Conservation (phyloP, 257 asterid species). For the Cruciata laevipes region DNA sequence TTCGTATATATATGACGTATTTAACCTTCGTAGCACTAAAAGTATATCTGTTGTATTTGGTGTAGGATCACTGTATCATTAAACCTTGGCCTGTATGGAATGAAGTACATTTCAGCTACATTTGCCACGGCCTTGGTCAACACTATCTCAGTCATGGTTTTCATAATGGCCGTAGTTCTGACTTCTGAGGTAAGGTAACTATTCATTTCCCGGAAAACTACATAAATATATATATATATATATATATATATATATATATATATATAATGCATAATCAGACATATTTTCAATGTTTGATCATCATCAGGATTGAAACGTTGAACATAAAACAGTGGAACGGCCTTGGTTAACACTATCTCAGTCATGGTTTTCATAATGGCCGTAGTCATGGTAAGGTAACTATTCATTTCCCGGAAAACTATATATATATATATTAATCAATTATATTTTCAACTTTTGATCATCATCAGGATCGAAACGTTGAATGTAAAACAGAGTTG, state of each 20-base stretch:
- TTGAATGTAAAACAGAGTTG: conserved; percentile 33
- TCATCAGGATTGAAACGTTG: too few species aligned
- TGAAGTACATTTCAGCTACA: conserved; percentile 45
- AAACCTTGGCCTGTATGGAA: conserved; percentile 30
- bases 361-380: conserved; percentile 49
- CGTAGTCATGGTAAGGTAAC: conserved; percentile 42
- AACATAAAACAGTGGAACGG: too few species aligned
- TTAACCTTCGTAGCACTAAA: too few species aligned
- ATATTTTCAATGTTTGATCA: too few species aligned
- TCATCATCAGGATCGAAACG: conserved; percentile 37
- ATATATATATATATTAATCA: too few species aligned
- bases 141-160: conserved; percentile 44
- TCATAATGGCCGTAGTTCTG: conserved; percentile 49
- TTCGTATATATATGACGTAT: too few species aligned
- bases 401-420: too few species aligned
- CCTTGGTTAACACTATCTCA: conserved; percentile 44
- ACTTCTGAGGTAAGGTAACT: conserved; percentile 45
- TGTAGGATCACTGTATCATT: conserved; percentile 32
- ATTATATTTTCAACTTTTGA: background rate
- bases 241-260: too few species aligned
- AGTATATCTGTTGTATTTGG: too few species aligned
- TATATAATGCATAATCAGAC: too few species aligned
- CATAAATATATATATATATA: too few species aligned
- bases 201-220: conserved; percentile 5
- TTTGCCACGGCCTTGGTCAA: conserved; percentile 48